phyloP scores from a whole-genome alignment of 2,329 filamentous ascomycete genomes.

The Cercospora nicotianae region DNA sequence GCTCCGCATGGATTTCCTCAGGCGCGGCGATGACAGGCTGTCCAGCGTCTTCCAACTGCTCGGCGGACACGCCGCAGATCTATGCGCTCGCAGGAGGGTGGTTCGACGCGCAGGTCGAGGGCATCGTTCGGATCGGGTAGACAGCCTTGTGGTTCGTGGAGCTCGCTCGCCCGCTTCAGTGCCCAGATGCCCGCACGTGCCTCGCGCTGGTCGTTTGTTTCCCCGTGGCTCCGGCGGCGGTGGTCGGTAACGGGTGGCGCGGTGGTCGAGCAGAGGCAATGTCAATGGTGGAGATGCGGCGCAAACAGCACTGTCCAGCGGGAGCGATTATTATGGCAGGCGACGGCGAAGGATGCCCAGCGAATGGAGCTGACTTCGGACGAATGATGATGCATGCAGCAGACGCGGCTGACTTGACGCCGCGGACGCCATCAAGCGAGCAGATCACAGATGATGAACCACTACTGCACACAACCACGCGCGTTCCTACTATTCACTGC shows the following conservation, averaged over 20 bases:
- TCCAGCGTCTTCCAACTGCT: background rate
- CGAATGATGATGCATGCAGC: constrained; percentile 2
- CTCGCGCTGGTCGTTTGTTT: background rate
- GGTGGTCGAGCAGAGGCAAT: background rate
- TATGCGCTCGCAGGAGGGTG: background rate
- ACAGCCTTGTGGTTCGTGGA: background rate
- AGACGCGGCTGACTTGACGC: constrained; percentile 3
- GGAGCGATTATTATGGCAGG: background rate
- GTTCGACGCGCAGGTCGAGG: background rate
- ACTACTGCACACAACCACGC: background rate
- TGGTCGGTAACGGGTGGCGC: background rate
- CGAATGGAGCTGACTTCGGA: background rate
- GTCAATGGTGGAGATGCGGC: background rate
- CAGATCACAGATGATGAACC: background rate
- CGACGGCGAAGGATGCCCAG: background rate
- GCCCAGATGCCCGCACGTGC: background rate
- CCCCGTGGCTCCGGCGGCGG: background rate
- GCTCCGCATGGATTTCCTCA: constrained; percentile 11
- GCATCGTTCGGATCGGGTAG: background rate
- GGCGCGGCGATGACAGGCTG: background rate
- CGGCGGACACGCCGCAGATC: background rate
- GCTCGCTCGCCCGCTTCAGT: background rate
- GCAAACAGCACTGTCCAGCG: background rate
- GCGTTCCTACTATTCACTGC: background rate
- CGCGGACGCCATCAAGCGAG: background rate